Percentiles rank a stretch among this genome's conserved stretches.
Evolutionary conservation across 1,139 yeast species (phyloP).

Genomic region (Pichia sp.): DNA sequence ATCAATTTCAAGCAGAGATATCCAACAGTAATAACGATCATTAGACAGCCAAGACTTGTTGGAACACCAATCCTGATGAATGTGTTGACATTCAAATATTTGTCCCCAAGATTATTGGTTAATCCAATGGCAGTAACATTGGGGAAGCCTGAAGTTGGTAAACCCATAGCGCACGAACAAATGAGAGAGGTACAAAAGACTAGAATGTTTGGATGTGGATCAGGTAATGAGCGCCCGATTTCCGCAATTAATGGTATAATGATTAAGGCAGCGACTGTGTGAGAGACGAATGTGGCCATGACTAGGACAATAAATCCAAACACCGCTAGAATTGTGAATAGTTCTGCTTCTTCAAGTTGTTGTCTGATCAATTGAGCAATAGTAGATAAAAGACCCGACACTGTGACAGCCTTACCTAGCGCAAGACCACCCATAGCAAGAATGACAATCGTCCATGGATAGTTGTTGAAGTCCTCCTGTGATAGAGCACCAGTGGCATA

Average conservation of each 20-base stretch:
- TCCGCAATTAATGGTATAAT: constrained; percentile 84
- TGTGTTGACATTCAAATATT: constrained; percentile 76
- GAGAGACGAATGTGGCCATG: constrained; percentile 91
- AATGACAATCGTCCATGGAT: constrained; percentile 89
- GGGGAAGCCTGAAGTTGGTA: constrained; percentile 96
- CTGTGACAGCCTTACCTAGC: constrained; percentile 84
- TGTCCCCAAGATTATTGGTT: constrained; percentile 84
- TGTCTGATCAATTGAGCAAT: constrained; percentile 67
- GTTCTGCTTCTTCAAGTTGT: constrained; percentile 55
- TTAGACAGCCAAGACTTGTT: constrained; percentile 67
- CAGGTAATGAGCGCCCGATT: constrained; percentile 70
- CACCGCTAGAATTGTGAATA: constrained; percentile 64
- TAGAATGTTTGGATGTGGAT: constrained; percentile 67
- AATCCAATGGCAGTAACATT: constrained; percentile 92
- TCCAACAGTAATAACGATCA: constrained; percentile 73
- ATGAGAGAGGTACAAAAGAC: constrained; percentile 81
- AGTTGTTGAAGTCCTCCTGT: constrained; percentile 85
- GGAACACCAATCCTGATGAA: constrained; percentile 89
- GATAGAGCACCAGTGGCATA: constrained; percentile 84
- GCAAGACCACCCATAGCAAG: constrained; percentile 97
- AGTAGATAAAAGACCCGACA: constrained; percentile 78
- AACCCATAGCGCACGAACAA: constrained; percentile 92
- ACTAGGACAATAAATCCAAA: constrained; percentile 77
- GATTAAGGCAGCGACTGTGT: constrained; percentile 92
- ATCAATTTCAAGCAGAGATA: constrained; percentile 58